Percentiles rank a stretch among this genome's conserved stretches.
These are phyloP conservation scores for Clathrus columnatus DNA, from an alignment of 768 basidiomycete genomes.

Conservation along the genomic window DNA sequence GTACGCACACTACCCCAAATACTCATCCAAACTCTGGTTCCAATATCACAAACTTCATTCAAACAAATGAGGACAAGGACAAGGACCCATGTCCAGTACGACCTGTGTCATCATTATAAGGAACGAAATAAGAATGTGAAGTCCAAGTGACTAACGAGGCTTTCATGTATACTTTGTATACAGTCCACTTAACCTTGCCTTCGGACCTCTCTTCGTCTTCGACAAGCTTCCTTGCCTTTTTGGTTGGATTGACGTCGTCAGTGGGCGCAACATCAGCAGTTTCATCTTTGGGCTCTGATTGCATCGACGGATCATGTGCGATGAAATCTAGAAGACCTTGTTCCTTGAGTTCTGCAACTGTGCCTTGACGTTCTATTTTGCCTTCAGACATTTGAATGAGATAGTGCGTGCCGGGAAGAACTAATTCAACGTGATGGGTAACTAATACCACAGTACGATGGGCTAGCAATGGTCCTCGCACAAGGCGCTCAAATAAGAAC, in stretches of 20 bases:
- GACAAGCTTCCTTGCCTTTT: conserved; percentile 11
- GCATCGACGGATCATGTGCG: neutral
- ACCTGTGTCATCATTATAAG: conserved; percentile 5
- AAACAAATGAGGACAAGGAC: conserved; percentile 9
- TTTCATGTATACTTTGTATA: conserved; percentile 21
- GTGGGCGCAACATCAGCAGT: neutral
- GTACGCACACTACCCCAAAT: conserved; percentile 12
- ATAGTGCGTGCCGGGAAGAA: conserved; percentile 65
- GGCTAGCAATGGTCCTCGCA: conserved; percentile 56
- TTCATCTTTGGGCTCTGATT: conserved; percentile 21
- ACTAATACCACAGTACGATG: conserved; percentile 63
- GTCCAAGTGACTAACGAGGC: conserved; percentile 12
- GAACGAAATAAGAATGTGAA: neutral
- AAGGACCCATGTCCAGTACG: conserved; percentile 16
- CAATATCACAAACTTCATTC: conserved; percentile 11
- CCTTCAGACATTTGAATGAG: conserved; percentile 76
- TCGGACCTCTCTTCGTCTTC: conserved; percentile 16
- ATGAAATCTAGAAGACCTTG: conserved; percentile 58
- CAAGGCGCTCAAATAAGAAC: conserved; percentile 51
- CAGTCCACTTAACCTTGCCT: conserved; percentile 16
- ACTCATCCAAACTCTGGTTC: conserved; percentile 25
- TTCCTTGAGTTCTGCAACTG: conserved; percentile 51
- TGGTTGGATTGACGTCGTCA: conserved; percentile 1
- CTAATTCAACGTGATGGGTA: conserved; percentile 78
- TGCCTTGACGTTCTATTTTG: conserved; percentile 68